Evolutionary conservation across 768 basidiomycete species (phyloP), one percentile per base, ranked within the genome.

Genomic region (Rubroboletus satanas): DNA sequence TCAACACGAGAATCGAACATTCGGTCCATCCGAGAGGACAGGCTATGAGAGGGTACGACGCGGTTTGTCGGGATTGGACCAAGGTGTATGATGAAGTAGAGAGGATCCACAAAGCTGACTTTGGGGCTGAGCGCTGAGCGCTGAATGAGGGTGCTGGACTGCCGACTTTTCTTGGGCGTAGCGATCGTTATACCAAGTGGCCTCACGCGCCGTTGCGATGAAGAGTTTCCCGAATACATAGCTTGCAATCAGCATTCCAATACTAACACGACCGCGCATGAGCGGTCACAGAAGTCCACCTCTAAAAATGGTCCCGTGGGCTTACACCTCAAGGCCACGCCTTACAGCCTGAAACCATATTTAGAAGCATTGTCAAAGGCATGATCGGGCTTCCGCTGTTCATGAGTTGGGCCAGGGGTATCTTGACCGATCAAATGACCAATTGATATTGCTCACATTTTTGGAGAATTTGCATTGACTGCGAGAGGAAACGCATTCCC

Each of bases 61-160:
- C 39, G 15, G 49, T 55, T 6, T 60, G 58, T 47, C 58, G 35
- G 43, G 58, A 60, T 31, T 59, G 58, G 47, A 59, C 52, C 17
- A 45, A n/a, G 44, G 10, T 28, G 51, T 60, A 55, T 36, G 47
- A 49, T 17, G 44, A 60, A 29, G 58, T 50, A 8, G 58, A 60
- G 48, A 50, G 48, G 35, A n/a, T n/a, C 8, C 58, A 59, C 12
- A 39, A 29, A 12, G 14, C 29, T 17, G 38, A 6, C 15, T n/a
- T 43, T 31, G 45, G 26, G 3, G 29, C 45, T 11, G n/a, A n/a
- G n/a, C n/a, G n/a, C n/a, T n/a, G n/a, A n/a, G n/a, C n/a, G n/a
- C n/a, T n/a, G 36, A 14, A 38, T 42, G 37, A 39, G 14, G 11
- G 12, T 10, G 11, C 6, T 11, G 18, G 38, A 14, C 11, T 23